A percentile compares a stretch with the other conserved stretches of the same genome.
phyloP scores from a whole-genome alignment of 169 alveolate species.

The Eimeria falciformis region DNA sequence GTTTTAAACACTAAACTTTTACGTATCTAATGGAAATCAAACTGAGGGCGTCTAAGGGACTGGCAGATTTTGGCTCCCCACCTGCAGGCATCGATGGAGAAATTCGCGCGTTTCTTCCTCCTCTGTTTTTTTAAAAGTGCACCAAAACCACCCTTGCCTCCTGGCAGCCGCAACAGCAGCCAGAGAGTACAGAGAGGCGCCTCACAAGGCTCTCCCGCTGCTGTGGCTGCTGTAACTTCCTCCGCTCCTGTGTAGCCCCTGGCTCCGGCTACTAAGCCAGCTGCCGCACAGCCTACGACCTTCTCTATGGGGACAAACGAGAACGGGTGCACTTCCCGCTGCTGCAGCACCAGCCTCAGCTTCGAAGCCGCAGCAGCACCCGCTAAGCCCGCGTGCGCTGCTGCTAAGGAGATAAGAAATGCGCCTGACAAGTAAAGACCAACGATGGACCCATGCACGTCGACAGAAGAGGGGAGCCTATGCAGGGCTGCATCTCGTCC shows the following conservation, averaged over 20 bases:
- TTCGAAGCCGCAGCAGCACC: slow-evolving; percentile 34
- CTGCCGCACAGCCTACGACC: slow-evolving; percentile 51
- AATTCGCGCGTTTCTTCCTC: slow-evolving; percentile 44
- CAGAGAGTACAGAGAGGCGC: slow-evolving; percentile 59
- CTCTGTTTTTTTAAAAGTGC: slow-evolving; percentile 74
- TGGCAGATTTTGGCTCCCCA: neutral
- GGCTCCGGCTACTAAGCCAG: neutral
- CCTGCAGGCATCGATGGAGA: slow-evolving; percentile 74
- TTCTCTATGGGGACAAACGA: slow-evolving; percentile 29
- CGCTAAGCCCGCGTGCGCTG: slow-evolving; percentile 60
- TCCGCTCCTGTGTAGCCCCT: neutral
- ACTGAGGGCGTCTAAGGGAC: no score
- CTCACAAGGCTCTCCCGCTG: neutral
- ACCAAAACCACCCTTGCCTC: slow-evolving; percentile 84
- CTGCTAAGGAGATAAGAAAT: slow-evolving; percentile 44
- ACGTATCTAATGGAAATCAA: no score
- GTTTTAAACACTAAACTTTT: no score
- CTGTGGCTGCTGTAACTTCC: neutral
- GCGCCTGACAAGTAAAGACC: slow-evolving; percentile 56
- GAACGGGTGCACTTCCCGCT: slow-evolving; percentile 16
- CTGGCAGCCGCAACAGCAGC: slow-evolving; percentile 75
- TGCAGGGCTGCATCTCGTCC: slow-evolving; percentile 20
- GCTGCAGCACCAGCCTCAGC: slow-evolving; percentile 68
- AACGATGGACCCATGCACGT: neutral
- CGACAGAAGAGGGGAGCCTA: slow-evolving; percentile 26